phyloP scores from a whole-genome alignment of 1,284 basidiomycete genomes.

The Sphagnurus paluster region DNA sequence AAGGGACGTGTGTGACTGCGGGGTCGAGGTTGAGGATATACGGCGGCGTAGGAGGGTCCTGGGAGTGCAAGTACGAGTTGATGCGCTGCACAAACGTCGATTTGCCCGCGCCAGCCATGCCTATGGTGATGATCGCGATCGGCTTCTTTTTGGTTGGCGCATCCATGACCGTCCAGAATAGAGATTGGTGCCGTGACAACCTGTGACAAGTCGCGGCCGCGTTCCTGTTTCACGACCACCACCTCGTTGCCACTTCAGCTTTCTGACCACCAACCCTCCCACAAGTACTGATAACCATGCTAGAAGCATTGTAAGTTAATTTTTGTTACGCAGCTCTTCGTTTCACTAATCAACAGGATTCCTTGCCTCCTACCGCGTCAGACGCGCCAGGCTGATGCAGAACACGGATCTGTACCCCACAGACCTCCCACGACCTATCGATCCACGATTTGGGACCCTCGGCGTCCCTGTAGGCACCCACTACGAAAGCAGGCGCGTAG shows the following conservation, averaged over 20 bases:
- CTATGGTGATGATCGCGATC: constrained; percentile 84
- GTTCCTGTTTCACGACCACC: no score
- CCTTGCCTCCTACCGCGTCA: no score
- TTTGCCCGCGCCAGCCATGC: constrained; percentile 95
- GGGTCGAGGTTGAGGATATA: constrained; percentile 99
- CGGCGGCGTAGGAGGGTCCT: constrained; percentile 66
- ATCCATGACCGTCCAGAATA: background rate
- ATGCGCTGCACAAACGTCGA: constrained; percentile 96
- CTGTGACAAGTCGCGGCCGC: no score
- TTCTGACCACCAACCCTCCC: no score
- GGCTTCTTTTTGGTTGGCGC: constrained; percentile 52
- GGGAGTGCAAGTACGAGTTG: constrained; percentile 82
- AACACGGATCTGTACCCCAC: constrained; percentile 11
- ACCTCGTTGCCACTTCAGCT: no score
- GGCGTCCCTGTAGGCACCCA: constrained; percentile 11
- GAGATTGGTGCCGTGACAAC: no score
- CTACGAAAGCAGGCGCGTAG: constrained; percentile 10
- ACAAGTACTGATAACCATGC: no score
- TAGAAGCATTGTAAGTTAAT: no score
- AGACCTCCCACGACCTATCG: constrained; percentile 12
- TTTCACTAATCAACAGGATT: no score
- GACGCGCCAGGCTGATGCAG: constrained; percentile 14
- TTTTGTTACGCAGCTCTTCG: no score
- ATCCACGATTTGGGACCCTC: constrained; percentile 14
- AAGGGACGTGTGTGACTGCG: constrained; percentile 88